Base-by-base conservation (phyloP, 116 monocot species). In the Zostera marina region DNA sequence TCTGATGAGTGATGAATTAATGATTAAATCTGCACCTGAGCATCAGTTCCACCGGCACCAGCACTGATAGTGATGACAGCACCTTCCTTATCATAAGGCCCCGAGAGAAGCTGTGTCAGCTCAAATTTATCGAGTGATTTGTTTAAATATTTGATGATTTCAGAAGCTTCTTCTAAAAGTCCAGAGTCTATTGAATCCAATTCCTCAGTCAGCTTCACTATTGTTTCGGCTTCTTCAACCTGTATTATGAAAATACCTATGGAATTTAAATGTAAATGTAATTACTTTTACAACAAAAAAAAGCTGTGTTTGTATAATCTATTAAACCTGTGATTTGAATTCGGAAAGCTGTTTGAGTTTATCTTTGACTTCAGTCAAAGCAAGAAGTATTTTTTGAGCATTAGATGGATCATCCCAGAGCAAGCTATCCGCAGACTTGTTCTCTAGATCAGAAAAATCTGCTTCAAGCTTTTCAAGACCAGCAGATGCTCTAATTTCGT, bases 21-120 rank as follows among this genome's bases (percentile, higher is more conserved):
- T 26, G 56, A 56, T 39, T 38, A 32, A 41, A 40, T 56, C 5
- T 23, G 21, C 72, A 94, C 94, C 88, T 96, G 96, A 48, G 96
- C 96, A 81, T 96, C 96, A 26, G 96, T 96, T 68, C 96, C 96
- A 40, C 89, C 96, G 67, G 89, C 96, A 66, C 96, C 96, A 61
- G 96, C 96, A 63, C 79, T 80, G 13, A 89, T 82, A 60, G 82
- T 89, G 62, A 96, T 57, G 52, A 82, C 75, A 66, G 85, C 89
- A 17, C 96, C 96, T 72, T 96, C 89, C 68, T 89, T 96, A 68
- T 96, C 96, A 65, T 89, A 89, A 41, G 85, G 96, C 9, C 96
- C 89, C 26, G 89, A 88, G 56, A 96, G 85, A 76, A 96, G 89
- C 52, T 96, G 96, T 41, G 77, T 78, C 47, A 89, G 57, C 55